A percentile compares a stretch with the other conserved stretches of the same genome.
phyloP scores from a whole-genome alignment of 257 asterid genomes.

The Plectranthus barbatus region DNA sequence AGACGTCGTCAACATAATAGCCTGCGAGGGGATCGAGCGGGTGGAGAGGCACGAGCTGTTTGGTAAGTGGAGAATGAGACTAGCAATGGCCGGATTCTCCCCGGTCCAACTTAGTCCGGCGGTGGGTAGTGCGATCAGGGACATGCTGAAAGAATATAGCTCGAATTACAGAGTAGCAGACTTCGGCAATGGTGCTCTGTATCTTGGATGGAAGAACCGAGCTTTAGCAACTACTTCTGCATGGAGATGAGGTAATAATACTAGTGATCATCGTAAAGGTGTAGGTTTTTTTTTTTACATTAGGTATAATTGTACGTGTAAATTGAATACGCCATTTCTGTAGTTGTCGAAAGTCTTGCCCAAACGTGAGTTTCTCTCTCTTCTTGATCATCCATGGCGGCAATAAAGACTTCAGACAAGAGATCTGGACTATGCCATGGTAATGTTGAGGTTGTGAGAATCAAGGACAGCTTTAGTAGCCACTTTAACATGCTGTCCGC shows the following conservation, averaged over 20 bases:
- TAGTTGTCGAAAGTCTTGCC: too few relatives aligned
- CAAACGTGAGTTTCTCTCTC: too few relatives aligned
- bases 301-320: conserved; percentile 12
- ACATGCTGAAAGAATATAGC: conserved; percentile 55
- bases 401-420: too few relatives aligned
- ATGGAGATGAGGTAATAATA: conserved; percentile 40
- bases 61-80: conserved; percentile 72
- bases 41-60: conserved; percentile 88
- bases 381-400: too few relatives aligned
- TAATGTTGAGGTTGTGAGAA: too few relatives aligned
- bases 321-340: conserved; percentile 10
- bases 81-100: conserved; percentile 69
- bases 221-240: conserved; percentile 66
- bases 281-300: background rate
- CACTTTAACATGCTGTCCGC: conserved; percentile 77
- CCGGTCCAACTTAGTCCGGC: conserved; percentile 51
- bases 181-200: conserved; percentile 46
- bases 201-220: conserved; percentile 84
- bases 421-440: too few relatives aligned
- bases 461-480: conserved; percentile 55
- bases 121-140: conserved; percentile 39
- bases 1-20: conserved; percentile 78
- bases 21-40: conserved; percentile 60
- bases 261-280: background rate
- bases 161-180: conserved; percentile 47